phyloP scores from a whole-genome alignment of 345 rosid genomes.

The Eucalyptus lansdowneana region DNA sequence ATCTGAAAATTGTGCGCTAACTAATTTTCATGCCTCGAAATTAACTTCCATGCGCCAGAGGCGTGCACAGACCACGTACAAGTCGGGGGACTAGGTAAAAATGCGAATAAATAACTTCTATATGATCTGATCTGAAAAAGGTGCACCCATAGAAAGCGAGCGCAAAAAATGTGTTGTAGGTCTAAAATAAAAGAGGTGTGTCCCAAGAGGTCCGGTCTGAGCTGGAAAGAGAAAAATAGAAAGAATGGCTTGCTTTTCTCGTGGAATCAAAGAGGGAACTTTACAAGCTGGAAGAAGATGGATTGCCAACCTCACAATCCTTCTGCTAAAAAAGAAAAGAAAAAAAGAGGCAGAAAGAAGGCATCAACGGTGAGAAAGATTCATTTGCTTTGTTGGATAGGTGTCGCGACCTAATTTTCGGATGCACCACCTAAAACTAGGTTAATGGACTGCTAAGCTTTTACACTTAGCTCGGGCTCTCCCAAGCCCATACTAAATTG shows the following conservation, averaged over 20 bases:
- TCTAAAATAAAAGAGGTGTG: background rate
- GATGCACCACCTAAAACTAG: too few relatives aligned
- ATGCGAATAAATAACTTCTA: background rate
- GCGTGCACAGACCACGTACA: background rate
- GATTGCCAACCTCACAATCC: background rate
- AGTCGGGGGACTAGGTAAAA: background rate
- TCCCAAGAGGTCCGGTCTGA: background rate
- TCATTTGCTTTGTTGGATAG: background rate
- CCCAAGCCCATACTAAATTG: too few relatives aligned
- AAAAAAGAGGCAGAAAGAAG: background rate
- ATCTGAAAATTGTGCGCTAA: background rate
- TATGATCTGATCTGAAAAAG: background rate
- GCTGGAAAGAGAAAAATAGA: background rate
- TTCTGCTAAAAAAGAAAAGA: background rate
- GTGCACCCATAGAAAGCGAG: background rate
- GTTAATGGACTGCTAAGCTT: too few relatives aligned
- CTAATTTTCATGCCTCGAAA: background rate
- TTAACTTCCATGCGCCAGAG: background rate
- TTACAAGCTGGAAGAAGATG: conserved; percentile 12
- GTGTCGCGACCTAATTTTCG: too few relatives aligned
- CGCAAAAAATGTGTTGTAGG: background rate
- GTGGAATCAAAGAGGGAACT: background rate
- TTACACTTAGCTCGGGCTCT: too few relatives aligned
- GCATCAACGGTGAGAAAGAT: background rate
- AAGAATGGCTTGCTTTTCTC: background rate